These are phyloP conservation scores for Naumovozyma castellii DNA, from an alignment of 805 yeast genomes.

Conservation along the genomic window DNA sequence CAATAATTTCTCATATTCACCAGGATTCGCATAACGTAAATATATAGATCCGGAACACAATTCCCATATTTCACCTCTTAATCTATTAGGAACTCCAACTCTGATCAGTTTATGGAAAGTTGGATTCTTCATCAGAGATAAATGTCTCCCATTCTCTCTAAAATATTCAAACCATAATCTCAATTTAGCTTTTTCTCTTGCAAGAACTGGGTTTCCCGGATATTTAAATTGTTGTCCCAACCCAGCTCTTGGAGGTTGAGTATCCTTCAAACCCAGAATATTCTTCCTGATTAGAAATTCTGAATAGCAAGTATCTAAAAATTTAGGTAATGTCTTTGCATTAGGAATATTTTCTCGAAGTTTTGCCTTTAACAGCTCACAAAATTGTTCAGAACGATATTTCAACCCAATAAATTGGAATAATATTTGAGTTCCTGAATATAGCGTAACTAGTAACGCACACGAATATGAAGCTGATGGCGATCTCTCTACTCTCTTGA, in stretches of 20 bases:
- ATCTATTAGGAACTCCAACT: slow-evolving; percentile 87
- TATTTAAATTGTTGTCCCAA: slow-evolving; percentile 74
- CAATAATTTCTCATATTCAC: slow-evolving; percentile 50
- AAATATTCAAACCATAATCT: slow-evolving; percentile 91
- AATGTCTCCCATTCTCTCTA: slow-evolving; percentile 72
- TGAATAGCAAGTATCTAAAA: slow-evolving; percentile 67
- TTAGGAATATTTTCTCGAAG: slow-evolving; percentile 55
- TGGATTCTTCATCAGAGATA: slow-evolving; percentile 63
- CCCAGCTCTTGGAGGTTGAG: slow-evolving; percentile 67
- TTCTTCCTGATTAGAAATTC: slow-evolving; percentile 65
- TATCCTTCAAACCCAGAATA: slow-evolving; percentile 29
- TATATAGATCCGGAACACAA: slow-evolving; percentile 79
- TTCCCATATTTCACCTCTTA: slow-evolving; percentile 97
- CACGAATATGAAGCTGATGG: slow-evolving; percentile 70
- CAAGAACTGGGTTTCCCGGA: slow-evolving; percentile 77
- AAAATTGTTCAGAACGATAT: slow-evolving; percentile 72
- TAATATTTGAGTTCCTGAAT: slow-evolving; percentile 51
- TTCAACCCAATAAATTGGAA: slow-evolving; percentile 72
- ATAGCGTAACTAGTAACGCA: slow-evolving; percentile 63
- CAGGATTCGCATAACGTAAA: slow-evolving; percentile 51
- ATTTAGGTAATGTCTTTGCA: slow-evolving; percentile 53
- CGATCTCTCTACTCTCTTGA: slow-evolving; percentile 77
- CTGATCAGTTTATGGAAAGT: slow-evolving; percentile 75
- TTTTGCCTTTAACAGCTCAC: slow-evolving; percentile 51
- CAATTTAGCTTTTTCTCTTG: slow-evolving; percentile 75